Base-by-base conservation (phyloP, 129 eudicot species). In the Lactuca sativa region DNA sequence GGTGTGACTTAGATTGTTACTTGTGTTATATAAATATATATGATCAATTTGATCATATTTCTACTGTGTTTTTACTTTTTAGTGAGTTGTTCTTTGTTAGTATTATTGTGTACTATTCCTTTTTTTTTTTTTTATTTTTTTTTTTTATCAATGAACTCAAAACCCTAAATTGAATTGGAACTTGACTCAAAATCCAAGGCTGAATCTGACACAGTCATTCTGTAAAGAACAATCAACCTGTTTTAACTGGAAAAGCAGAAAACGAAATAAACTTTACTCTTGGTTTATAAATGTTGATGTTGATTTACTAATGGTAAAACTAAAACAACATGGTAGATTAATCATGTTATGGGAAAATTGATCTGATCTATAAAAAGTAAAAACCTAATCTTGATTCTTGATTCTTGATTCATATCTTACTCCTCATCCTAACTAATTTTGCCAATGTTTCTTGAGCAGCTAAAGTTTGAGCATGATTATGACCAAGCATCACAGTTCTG, bases 371-470 rank as follows among this genome's bases (percentile, higher is more conserved):
- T 36, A 58, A 63, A 59, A 9, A 54, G 31, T 64, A 54, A 62
- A 60, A 66, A 61, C 25, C 76, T 54, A 69, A 62, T 38, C 69
- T 59, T 25, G 21, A 18, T 18, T 18, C 52, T 41, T 13, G n/a
- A n/a, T n/a, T 38, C 69, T 59, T 25, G 37, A 60, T 60, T 83
- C 66, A 88, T 53, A 84, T 84, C 81, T 88, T 92, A 70, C 97
- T 88, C 66, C 97, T 81, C 90, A 86, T 89, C 70, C 96, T 92
- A 36, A 92, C 97, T 56, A 92, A 81, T 80, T 88, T 92, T 5
- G 95, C 96, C 79, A 92, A 72, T 44, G 97, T 92, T 70, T 92
- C 90, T 73, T 92, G 97, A 67, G 97, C 97, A 75, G 91, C 91
- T 43, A 92, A 67, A 31, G 97, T 92, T 47, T 88, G 97, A 56